Base-by-base conservation (phyloP, 495 filamentous ascomycete genomes). In the Penicillium silybi region DNA sequence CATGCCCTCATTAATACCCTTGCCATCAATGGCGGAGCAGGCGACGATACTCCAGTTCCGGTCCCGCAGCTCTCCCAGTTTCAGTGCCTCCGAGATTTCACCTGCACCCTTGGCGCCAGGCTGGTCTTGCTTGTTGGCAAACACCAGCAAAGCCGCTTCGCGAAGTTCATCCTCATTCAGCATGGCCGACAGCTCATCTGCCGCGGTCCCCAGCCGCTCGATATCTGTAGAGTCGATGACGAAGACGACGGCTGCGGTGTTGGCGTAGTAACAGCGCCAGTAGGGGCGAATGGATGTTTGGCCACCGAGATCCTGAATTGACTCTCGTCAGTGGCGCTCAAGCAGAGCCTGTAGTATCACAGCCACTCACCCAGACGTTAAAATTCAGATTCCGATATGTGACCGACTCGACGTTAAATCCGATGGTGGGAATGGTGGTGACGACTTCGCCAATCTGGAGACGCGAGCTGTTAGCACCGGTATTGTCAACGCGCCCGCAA, bases 251-350 rank as follows among this genome's bases (percentile, higher is more conserved):
- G 93, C 93, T n/a, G 95, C 93, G 2, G 95, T 98, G 74, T 97
- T 97, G 62, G 93, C 92, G 66, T 97, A 98, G 79, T 98, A 98
- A 71, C 95, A 97, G 61, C 93, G 84, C 93, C 93, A 98, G 74
- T 97, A 98, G 9, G 93, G 93, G 56, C 93, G 84, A 64, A 98
- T 97, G 46, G 86, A 90, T 13, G 93, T 97, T 80, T 97, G 93
- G 20, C 93, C 95, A 57, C 90, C 92, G 23, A 97, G 82, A 79
- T 97, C 92, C 86, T 90, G 55, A 26, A 47, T 48, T 6, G 20
- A 42, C 19, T n/a, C 13, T n/a, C 16, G n/a, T 62, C 29, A 62
- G 44, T 32, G 23, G 27, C 18, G 11, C 11, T 10, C 10, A 0
- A 35, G 18, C 15, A 1, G 37, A 22, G 17, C 7, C 6, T 16